A percentile compares a stretch with the other conserved stretches of the same genome.
Conservation (phyloP, 805 yeast species). For the Barnettozyma vustinii region DNA sequence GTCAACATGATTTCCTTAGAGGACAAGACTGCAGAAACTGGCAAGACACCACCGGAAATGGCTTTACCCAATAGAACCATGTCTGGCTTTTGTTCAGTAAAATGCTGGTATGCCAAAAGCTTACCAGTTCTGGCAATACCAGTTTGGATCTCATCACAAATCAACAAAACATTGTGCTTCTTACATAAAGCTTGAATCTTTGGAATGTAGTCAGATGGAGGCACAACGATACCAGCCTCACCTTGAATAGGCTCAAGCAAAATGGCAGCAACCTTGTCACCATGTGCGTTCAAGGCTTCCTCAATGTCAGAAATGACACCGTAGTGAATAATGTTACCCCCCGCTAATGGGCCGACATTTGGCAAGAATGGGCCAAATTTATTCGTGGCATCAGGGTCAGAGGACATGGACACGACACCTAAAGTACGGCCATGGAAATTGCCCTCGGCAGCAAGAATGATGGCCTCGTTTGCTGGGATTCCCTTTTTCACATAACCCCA, state of each 20-base stretch:
- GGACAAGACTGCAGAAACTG: constrained; percentile 87
- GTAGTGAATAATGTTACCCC: constrained; percentile 59
- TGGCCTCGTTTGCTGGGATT: constrained; percentile 78
- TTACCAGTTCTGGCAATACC: constrained; percentile 97
- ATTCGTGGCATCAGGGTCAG: constrained; percentile 88
- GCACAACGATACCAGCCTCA: constrained; percentile 96
- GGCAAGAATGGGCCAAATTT: constrained; percentile 86
- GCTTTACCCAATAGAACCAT: constrained; percentile 90
- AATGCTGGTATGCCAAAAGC: constrained; percentile 87
- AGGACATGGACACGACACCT: constrained; percentile 93
- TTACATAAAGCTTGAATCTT: constrained; percentile 71
- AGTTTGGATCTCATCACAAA: constrained; percentile 96
- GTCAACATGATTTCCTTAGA: constrained; percentile 87
- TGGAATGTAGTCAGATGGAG: constrained; percentile 74
- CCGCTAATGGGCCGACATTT: constrained; percentile 80
- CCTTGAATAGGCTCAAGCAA: constrained; percentile 96
- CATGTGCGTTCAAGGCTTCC: constrained; percentile 72
- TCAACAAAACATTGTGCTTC: constrained; percentile 78
- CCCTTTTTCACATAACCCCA: constrained; percentile 93
- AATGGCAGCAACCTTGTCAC: constrained; percentile 86
- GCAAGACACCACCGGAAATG: constrained; percentile 89
- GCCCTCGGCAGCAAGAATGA: constrained; percentile 78
- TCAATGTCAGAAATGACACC: constrained; percentile 86
- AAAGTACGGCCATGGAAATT: constrained; percentile 97
- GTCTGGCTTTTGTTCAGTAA: constrained; percentile 76